Conservation (phyloP, 2,329 filamentous ascomycete species). For the Colletotrichum agaves region DNA sequence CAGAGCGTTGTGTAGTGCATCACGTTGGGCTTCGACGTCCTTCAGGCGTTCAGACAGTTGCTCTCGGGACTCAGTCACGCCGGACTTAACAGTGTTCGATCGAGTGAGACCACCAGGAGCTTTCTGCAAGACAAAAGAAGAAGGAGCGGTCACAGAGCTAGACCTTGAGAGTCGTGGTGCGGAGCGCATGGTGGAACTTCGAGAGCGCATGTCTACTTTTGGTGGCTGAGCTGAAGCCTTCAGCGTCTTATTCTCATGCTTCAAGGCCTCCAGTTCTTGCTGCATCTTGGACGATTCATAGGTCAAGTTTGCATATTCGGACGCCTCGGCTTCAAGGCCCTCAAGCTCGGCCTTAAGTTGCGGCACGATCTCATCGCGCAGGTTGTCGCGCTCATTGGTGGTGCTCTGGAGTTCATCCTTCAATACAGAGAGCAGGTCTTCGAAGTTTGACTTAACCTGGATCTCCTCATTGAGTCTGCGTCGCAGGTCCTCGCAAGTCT, state of each 20-base stretch:
- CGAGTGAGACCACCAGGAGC: constrained; percentile 62
- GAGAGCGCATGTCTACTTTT: constrained; percentile 36
- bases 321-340: constrained; percentile 79
- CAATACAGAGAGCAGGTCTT: constrained; percentile 87
- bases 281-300: constrained; percentile 89
- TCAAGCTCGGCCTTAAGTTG: constrained; percentile 80
- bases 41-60: constrained; percentile 83
- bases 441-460: constrained; percentile 90
- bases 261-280: constrained; percentile 81
- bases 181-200: constrained; percentile 40
- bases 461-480: constrained; percentile 87
- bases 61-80: constrained; percentile 68
- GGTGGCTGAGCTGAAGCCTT: constrained; percentile 51
- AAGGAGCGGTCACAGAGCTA: constrained; percentile 72
- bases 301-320: constrained; percentile 76
- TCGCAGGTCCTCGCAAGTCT: constrained; percentile 82
- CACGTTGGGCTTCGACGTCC: constrained; percentile 92
- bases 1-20: constrained; percentile 88
- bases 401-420: constrained; percentile 84
- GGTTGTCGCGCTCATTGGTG: constrained; percentile 89
- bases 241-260: constrained; percentile 72
- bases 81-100: constrained; percentile 66
- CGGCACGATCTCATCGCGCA: constrained; percentile 88
- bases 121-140: constrained; percentile 50
- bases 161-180: constrained; percentile 63